Evolutionary conservation across 2,329 filamentous ascomycete species (phyloP).

Genomic region (Atkinsonella texensis): DNA sequence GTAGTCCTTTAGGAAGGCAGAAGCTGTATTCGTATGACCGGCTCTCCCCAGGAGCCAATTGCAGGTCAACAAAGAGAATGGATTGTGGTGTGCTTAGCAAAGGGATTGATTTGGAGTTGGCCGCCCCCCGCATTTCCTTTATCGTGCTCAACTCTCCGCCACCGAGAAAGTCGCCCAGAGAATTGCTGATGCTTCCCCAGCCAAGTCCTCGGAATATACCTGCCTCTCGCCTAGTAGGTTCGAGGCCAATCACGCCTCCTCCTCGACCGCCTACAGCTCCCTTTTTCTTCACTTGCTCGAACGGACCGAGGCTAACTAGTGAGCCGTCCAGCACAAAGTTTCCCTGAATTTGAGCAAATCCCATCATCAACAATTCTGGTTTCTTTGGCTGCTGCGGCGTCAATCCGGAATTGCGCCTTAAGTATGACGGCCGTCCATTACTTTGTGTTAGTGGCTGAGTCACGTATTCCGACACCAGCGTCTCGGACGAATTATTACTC

Average conservation of each 20-base stretch:
- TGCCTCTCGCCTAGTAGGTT: constrained; percentile 59
- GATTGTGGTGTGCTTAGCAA: constrained; percentile 92
- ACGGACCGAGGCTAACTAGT: constrained; percentile 75
- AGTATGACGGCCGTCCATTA: constrained; percentile 29
- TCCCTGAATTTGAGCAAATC: constrained; percentile 86
- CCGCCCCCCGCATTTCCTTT: constrained; percentile 84
- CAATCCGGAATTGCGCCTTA: constrained; percentile 34
- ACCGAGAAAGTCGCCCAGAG: constrained; percentile 77
- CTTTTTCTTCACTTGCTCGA: constrained; percentile 93
- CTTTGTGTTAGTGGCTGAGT: constrained; percentile 31
- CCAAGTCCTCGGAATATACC: constrained; percentile 75
- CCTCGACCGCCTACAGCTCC: constrained; percentile 80
- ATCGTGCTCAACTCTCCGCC: constrained; percentile 82
- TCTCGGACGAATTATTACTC: constrained; percentile 93
- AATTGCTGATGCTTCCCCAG: constrained; percentile 80
- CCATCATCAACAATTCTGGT: constrained; percentile 90
- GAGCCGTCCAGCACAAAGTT: constrained; percentile 89
- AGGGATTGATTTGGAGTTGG: constrained; percentile 76
- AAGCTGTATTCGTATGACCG: constrained; percentile 80
- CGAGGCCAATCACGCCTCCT: constrained; percentile 73
- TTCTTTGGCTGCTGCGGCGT: constrained; percentile 31
- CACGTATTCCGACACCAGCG: constrained; percentile 78
- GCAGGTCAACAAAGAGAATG: constrained; percentile 87
- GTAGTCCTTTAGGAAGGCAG: constrained; percentile 74
- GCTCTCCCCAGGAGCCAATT: constrained; percentile 78